Evolutionary conservation across 2,329 filamentous ascomycete genomes (phyloP).

Genomic region (Capronia coronata): DNA sequence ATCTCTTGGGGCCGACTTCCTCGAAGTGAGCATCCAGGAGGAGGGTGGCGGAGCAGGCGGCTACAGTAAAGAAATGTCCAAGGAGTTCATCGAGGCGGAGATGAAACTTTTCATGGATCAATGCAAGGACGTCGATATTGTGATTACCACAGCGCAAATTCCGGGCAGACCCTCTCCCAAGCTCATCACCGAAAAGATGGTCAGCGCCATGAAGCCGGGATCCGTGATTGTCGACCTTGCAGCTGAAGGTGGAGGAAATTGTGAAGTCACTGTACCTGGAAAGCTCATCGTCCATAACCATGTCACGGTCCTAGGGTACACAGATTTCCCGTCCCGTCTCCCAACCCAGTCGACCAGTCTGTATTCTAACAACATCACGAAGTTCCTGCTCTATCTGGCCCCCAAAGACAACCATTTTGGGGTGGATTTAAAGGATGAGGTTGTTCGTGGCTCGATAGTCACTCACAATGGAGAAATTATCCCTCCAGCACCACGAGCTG

Average conservation of each 20-base stretch:
- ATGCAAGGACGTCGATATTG: conserved; percentile 80
- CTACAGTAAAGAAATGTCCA: conserved; percentile 91
- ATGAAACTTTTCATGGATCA: conserved; percentile 90
- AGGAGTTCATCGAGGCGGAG: conserved; percentile 85
- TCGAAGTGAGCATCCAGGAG: conserved; percentile 78
- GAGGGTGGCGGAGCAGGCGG: conserved; percentile 78
- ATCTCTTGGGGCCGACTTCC: conserved; percentile 80
- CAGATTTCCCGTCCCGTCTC: conserved; percentile 76
- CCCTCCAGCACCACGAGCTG: conserved; percentile 65
- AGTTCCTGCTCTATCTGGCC: conserved; percentile 74
- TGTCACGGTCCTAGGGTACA: conserved; percentile 86
- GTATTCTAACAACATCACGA: conserved; percentile 91
- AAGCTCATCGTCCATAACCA: conserved; percentile 65
- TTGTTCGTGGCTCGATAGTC: conserved; percentile 77
- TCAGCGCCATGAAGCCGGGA: conserved; percentile 81
- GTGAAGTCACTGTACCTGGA: conserved; percentile 70
- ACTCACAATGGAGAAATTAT: conserved; percentile 70
- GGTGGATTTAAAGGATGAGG: conserved; percentile 74
- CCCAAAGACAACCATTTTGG: conserved; percentile 73
- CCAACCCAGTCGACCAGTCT: conserved; percentile 84
- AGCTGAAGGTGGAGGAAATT: conserved; percentile 82
- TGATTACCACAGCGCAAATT: conserved; percentile 87
- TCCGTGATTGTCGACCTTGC: conserved; percentile 84
- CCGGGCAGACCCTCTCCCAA: conserved; percentile 77
- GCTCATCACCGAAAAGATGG: conserved; percentile 73